Evolutionary conservation across 768 basidiomycete genomes (phyloP).

Genomic region (Phanerochaete sordida): DNA sequence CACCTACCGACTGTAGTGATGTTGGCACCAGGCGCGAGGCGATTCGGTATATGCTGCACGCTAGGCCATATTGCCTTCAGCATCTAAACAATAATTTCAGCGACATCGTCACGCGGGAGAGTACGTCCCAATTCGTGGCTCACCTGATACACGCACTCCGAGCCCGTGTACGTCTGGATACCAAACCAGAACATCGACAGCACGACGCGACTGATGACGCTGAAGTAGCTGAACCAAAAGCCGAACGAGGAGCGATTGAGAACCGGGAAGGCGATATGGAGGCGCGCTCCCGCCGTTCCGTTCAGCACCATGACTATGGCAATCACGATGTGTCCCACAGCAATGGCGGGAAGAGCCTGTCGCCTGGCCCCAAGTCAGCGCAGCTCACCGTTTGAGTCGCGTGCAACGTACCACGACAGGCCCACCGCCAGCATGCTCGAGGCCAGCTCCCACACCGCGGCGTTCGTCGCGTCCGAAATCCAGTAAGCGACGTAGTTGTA

Average conservation of each 20-base stretch:
- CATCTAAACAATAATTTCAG: slow-evolving; percentile 38
- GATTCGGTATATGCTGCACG: slow-evolving; percentile 59
- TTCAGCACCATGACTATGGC: slow-evolving; percentile 73
- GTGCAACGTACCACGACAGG: slow-evolving; percentile 54
- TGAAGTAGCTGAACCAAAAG: slow-evolving; percentile 88
- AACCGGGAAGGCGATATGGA: slow-evolving; percentile 74
- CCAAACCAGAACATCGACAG: slow-evolving; percentile 84
- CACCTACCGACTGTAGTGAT: slow-evolving; percentile 60
- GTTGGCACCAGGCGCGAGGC: slow-evolving; percentile 48
- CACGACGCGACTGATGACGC: slow-evolving; percentile 70
- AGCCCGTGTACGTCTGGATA: slow-evolving; percentile 56
- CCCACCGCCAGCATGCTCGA: slow-evolving; percentile 75
- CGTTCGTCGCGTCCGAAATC: slow-evolving; percentile 32
- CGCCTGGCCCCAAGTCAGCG: slow-evolving; percentile 35
- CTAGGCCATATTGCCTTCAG: slow-evolving; percentile 83
- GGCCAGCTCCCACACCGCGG: slow-evolving; percentile 51
- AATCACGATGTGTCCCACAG: slow-evolving; percentile 70
- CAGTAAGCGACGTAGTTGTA: slow-evolving; percentile 66
- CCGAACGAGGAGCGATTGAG: slow-evolving; percentile 86
- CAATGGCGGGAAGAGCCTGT: slow-evolving; percentile 67
- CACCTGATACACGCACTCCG: slow-evolving; percentile 71
- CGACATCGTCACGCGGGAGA: not conserved
- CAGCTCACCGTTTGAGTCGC: not conserved
- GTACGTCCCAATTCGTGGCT: not conserved
- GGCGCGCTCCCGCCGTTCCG: slow-evolving; percentile 72